phyloP scores from a whole-genome alignment of 2,329 filamentous ascomycete genomes.

The Paramyrothecium sp. region DNA sequence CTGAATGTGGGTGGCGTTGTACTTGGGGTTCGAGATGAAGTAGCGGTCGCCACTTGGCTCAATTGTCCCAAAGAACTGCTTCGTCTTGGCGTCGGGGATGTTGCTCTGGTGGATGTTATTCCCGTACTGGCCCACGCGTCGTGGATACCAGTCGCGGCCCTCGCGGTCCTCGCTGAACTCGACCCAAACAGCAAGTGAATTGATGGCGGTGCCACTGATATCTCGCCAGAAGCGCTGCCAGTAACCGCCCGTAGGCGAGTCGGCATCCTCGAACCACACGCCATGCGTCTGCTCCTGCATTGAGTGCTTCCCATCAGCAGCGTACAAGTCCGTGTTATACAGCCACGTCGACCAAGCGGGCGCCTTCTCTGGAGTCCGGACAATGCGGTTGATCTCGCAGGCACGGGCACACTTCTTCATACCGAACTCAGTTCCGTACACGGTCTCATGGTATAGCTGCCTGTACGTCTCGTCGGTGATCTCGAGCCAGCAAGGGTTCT shows the following conservation, averaged over 20 bases:
- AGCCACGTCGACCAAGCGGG: neutral
- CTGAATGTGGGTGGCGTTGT: neutral
- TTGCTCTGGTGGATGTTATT: constrained; percentile 18
- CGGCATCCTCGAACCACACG: constrained; percentile 16
- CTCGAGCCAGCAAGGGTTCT: constrained; percentile 18
- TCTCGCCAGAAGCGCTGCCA: constrained; percentile 24
- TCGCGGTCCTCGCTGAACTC: constrained; percentile 14
- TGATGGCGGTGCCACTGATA: constrained; percentile 14
- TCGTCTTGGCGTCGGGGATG: constrained; percentile 19
- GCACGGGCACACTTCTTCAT: constrained; percentile 15
- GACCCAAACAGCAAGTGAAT: constrained; percentile 18
- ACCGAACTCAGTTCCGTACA: constrained; percentile 17
- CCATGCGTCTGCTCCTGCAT: constrained; percentile 21
- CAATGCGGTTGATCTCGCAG: constrained; percentile 12
- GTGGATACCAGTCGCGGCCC: constrained; percentile 18
- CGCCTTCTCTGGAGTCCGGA: neutral
- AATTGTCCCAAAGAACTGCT: constrained; percentile 16
- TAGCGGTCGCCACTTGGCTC: neutral
- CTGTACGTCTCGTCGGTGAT: constrained; percentile 14
- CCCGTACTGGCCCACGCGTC: constrained; percentile 8
- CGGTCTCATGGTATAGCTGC: constrained; percentile 12
- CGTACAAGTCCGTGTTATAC: neutral
- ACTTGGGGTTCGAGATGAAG: neutral
- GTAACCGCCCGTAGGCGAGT: constrained; percentile 14
- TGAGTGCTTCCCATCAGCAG: constrained; percentile 7